phyloP scores from a whole-genome alignment of 352 stramenopile species.

The Pythium myriotylum region DNA sequence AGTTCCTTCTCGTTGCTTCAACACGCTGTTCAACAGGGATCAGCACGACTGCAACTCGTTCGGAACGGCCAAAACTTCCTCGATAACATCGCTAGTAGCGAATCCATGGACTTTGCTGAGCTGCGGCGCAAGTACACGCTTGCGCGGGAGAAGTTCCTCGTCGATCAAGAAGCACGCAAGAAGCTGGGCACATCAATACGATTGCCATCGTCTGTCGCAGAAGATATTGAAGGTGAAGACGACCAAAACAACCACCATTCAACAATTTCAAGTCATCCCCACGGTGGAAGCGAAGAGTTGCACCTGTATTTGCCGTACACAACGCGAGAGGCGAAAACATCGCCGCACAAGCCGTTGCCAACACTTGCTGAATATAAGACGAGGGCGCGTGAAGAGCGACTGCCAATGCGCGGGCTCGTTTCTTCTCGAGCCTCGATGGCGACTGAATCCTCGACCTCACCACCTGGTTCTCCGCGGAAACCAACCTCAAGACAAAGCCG shows the following conservation, averaged over 20 bases:
- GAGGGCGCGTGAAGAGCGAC: slow-evolving; percentile 48
- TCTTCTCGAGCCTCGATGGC: slow-evolving; percentile 18
- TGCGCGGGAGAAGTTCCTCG: slow-evolving; percentile 10
- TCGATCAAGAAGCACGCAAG: slow-evolving; percentile 3
- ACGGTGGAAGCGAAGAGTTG: neutral
- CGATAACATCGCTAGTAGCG: slow-evolving; percentile 32
- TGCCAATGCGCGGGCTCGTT: slow-evolving; percentile 35
- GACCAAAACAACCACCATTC: neutral
- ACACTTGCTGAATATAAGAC: slow-evolving; percentile 51
- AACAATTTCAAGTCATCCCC: neutral
- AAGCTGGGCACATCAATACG: neutral
- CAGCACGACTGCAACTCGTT: slow-evolving; percentile 44
- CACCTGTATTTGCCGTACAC: slow-evolving; percentile 69
- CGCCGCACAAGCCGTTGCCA: slow-evolving; percentile 44
- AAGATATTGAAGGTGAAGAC: slow-evolving; percentile 10
- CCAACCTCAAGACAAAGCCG: neutral
- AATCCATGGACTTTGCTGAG: slow-evolving; percentile 36
- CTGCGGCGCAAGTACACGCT: slow-evolving; percentile 24
- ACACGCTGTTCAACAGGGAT: slow-evolving; percentile 54
- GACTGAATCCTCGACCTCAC: neutral
- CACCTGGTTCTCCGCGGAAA: slow-evolving; percentile 1
- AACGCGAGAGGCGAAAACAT: slow-evolving; percentile 49
- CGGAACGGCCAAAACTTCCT: slow-evolving; percentile 58
- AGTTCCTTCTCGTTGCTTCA: slow-evolving; percentile 53
- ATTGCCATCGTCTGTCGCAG: neutral